Evolutionary conservation across 1,284 basidiomycete genomes (phyloP).

Genomic region (Irpex rosettiformis): DNA sequence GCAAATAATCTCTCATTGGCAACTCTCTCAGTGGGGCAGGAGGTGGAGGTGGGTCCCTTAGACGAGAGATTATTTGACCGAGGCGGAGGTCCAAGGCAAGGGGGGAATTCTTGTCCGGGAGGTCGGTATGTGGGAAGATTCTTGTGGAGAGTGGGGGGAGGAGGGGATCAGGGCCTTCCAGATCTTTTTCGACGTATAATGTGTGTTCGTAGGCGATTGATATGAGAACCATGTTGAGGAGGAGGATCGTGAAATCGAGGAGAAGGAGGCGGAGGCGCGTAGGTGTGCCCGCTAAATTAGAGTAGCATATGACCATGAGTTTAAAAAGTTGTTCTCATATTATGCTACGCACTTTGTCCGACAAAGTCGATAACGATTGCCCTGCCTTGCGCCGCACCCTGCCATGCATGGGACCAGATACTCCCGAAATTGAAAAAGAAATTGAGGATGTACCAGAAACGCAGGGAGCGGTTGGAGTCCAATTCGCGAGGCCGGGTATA

Average conservation of each 20-base stretch:
- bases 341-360: constrained; percentile 54
- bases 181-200: constrained; percentile 30
- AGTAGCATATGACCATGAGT: background rate
- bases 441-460: constrained; percentile 59
- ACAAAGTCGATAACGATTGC: constrained; percentile 72
- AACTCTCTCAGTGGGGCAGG: no score
- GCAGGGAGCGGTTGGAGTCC: constrained; percentile 56
- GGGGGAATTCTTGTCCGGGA: constrained; percentile 29
- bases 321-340: constrained; percentile 14
- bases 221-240: constrained; percentile 59
- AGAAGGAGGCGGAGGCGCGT: constrained; percentile 59
- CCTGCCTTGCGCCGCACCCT: constrained; percentile 49
- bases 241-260: constrained; percentile 63
- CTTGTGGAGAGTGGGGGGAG: constrained; percentile 13
- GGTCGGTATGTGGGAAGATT: constrained; percentile 16
- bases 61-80: constrained; percentile 44
- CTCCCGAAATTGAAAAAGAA: constrained; percentile 54
- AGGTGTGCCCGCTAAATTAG: constrained; percentile 49
- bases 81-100: constrained; percentile 63
- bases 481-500: constrained; percentile 62
- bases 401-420: constrained; percentile 56
- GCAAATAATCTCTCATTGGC: background rate
- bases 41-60: constrained; percentile 49
- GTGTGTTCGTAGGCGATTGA: constrained; percentile 64
- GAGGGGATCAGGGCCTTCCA: constrained; percentile 31